These are phyloP conservation scores for Alternaria gaisen DNA, from an alignment of 2,329 filamentous ascomycete species.

Conservation along the genomic window DNA sequence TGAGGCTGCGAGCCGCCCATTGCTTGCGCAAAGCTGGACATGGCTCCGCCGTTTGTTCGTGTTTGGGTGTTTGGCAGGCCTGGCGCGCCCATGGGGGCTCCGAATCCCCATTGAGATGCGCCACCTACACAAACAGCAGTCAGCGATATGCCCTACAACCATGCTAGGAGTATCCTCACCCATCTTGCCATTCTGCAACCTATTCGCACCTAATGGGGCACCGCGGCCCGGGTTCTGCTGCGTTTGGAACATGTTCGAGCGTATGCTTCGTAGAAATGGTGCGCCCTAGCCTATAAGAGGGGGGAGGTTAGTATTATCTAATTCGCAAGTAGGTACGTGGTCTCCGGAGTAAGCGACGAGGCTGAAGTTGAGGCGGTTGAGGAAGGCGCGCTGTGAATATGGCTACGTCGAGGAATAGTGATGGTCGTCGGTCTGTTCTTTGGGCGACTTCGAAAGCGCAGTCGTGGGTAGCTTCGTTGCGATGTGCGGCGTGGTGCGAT, in stretches of 20 bases:
- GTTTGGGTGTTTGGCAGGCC: slow-evolving; percentile 61
- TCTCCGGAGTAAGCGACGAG: background rate
- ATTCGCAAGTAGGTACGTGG: slow-evolving; percentile 1
- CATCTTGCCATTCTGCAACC: slow-evolving; percentile 64
- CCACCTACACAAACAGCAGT: slow-evolving; percentile 53
- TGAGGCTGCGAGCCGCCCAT: slow-evolving; percentile 63
- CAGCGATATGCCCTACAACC: slow-evolving; percentile 22
- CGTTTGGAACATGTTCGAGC: slow-evolving; percentile 59
- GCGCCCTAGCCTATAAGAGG: slow-evolving; percentile 56
- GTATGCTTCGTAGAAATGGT: slow-evolving; percentile 62
- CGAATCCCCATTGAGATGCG: slow-evolving; percentile 67
- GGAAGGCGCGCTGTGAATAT: slow-evolving; percentile 6
- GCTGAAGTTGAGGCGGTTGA: background rate
- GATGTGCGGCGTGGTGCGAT: slow-evolving; percentile 18
- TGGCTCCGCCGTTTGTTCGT: slow-evolving; percentile 58
- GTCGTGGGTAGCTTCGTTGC: slow-evolving; percentile 13
- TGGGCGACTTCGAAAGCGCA: slow-evolving; percentile 1
- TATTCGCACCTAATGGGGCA: slow-evolving; percentile 57
- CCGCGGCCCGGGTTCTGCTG: slow-evolving; percentile 61
- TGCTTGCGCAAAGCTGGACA: slow-evolving; percentile 66
- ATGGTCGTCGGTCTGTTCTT: background rate
- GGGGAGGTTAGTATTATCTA: slow-evolving; percentile 20
- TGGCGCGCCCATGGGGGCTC: slow-evolving; percentile 62
- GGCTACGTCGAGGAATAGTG: background rate
- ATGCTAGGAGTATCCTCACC: slow-evolving; percentile 49